A percentile compares a stretch with the other conserved stretches of the same genome.
These are phyloP conservation scores for Stylosanthes scabra DNA, from an alignment of 331 rosid species.

Conservation along the genomic window DNA sequence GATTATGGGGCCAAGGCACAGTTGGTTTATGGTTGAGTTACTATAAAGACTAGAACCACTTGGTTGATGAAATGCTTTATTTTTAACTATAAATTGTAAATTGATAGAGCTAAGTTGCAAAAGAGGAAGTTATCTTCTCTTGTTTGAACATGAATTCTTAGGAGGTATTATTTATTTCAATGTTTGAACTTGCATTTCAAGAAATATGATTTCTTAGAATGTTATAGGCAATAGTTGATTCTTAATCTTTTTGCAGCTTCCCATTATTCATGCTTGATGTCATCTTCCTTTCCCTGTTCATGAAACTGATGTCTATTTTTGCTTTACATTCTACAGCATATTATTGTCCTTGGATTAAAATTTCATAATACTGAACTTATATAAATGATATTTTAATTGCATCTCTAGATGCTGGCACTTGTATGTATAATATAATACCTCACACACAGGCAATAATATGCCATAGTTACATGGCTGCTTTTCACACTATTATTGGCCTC, in stretches of 20 bases:
- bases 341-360: background rate
- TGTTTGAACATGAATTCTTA: background rate
- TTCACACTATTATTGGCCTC: conserved; percentile 60
- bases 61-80: background rate
- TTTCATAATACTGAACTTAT: background rate
- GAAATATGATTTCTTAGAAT: too few species aligned
- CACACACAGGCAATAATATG: conserved; percentile 43
- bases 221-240: background rate
- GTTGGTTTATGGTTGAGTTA: background rate
- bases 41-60: background rate
- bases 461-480: conserved; percentile 51
- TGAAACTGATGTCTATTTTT: background rate
- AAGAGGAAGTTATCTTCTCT: background rate
- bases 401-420: conserved; percentile 43
- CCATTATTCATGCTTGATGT: conserved; percentile 1
- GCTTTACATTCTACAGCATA: background rate
- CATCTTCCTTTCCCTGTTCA: conserved; percentile 1
- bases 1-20: background rate
- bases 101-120: background rate
- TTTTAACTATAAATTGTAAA: background rate
- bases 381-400: conserved; percentile 40
- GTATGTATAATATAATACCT: conserved; percentile 29
- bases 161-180: too few species aligned
- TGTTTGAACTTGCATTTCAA: too few species aligned
- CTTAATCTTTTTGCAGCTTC: background rate